A percentile compares a stretch with the other conserved stretches of the same genome.
Evolutionary conservation across 345 rosid species (phyloP).

Genomic region (Linum usitatissimum): DNA sequence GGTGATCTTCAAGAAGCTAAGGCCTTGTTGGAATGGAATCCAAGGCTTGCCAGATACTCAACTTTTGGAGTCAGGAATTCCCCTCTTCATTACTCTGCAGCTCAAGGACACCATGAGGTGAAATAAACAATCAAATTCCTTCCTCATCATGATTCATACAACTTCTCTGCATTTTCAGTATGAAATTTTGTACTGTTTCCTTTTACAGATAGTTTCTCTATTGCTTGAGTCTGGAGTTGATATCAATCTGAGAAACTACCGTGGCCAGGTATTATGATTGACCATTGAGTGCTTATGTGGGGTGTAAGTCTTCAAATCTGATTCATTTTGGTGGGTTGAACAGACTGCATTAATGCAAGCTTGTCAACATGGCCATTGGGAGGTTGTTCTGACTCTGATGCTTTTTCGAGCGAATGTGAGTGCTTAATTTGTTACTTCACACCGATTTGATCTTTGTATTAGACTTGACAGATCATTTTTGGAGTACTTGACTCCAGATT

Average conservation of each 20-base stretch:
- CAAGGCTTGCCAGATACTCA: constrained; percentile 82
- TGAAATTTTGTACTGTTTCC: constrained; percentile 13
- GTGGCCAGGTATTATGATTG: constrained; percentile 68
- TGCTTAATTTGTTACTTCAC: background rate
- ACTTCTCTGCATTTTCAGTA: background rate
- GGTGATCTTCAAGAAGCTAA: constrained; percentile 94
- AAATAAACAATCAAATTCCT: background rate
- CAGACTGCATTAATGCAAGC: constrained; percentile 99
- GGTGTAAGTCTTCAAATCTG: background rate
- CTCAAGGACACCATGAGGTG: constrained; percentile 98
- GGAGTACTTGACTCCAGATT: constrained; percentile 35
- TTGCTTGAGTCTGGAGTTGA: constrained; percentile 96
- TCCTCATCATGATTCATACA: background rate
- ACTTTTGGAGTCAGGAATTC: constrained; percentile 95
- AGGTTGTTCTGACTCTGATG: constrained; percentile 77
- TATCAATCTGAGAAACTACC: constrained; percentile 89
- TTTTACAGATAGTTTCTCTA: constrained; percentile 70
- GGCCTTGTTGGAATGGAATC: constrained; percentile 87
- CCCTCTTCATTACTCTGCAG: constrained; percentile 94
- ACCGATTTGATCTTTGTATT: background rate
- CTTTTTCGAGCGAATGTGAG: constrained; percentile 89
- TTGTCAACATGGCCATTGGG: constrained; percentile 99
- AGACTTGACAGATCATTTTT: constrained; percentile 3
- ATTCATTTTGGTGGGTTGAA: constrained; percentile 4
- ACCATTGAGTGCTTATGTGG: background rate